Evolutionary conservation across 1,284 basidiomycete genomes (phyloP).

Genomic region (Rhodofomes roseus): DNA sequence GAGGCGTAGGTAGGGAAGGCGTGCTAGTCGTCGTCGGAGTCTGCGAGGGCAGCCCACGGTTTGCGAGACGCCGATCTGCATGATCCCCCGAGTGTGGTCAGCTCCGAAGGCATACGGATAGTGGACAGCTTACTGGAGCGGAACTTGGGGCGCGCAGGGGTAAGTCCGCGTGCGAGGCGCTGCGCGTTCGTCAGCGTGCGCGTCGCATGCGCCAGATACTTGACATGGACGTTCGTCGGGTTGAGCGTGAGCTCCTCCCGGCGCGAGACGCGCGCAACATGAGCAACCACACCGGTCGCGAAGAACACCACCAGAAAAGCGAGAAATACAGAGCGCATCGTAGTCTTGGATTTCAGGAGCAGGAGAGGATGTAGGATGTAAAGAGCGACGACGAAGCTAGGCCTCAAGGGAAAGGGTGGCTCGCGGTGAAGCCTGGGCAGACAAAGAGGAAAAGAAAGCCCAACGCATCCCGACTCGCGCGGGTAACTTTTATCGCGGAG

Average conservation of each 20-base stretch:
- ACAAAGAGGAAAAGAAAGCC: neutral
- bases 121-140: neutral
- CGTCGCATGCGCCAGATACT: neutral
- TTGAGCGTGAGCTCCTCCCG: neutral
- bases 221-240: neutral
- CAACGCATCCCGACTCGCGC: neutral
- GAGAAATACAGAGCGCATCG: neutral
- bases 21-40: neutral
- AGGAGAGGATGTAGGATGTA: neutral
- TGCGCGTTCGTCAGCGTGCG: conserved; percentile 8
- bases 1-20: neutral
- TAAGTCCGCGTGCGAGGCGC: conserved; percentile 9
- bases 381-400: neutral
- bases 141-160: conserved; percentile 5
- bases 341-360: neutral
- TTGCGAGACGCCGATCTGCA: neutral
- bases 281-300: neutral
- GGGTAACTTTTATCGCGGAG: neutral
- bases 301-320: neutral
- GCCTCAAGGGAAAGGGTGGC: neutral
- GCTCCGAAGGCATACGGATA: neutral
- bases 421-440: neutral
- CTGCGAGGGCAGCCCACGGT: neutral
- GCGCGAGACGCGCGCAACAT: neutral
- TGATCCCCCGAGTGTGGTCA: neutral